These are phyloP conservation scores for Trypethelium eluteriae DNA, from an alignment of 495 filamentous ascomycete genomes.

Conservation along the genomic window DNA sequence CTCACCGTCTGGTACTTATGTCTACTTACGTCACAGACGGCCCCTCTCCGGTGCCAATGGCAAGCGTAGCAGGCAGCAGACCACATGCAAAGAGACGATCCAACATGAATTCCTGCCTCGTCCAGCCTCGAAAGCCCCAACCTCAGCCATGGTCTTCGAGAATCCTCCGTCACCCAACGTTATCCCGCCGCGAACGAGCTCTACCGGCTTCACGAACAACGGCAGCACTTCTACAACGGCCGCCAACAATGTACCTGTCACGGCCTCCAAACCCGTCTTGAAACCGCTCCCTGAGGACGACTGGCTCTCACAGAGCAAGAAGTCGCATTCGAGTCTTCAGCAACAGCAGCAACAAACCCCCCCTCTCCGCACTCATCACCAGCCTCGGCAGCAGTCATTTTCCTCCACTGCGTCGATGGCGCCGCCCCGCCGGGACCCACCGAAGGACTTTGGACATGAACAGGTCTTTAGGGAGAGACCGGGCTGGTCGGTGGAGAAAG, in stretches of 20 bases:
- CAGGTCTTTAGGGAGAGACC: conserved; percentile 23
- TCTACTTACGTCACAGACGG: neutral
- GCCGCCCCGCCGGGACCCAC: conserved; percentile 21
- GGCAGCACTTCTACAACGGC: conserved; percentile 21
- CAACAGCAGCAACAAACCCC: conserved; percentile 22
- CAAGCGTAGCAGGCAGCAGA: neutral
- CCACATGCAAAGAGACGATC: neutral
- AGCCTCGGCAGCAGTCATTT: conserved; percentile 6
- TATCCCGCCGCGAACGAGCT: conserved; percentile 69
- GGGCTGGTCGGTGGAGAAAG: conserved; percentile 36
- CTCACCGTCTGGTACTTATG: neutral
- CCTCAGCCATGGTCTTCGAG: neutral
- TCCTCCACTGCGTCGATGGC: conserved; percentile 18
- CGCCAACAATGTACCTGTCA: conserved; percentile 21
- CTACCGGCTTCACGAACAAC: conserved; percentile 43
- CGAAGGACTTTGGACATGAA: conserved; percentile 22
- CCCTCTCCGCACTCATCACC: conserved; percentile 1
- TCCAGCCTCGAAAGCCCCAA: neutral
- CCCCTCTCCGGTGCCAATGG: neutral
- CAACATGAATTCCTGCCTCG: neutral
- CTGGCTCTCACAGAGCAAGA: conserved; percentile 44
- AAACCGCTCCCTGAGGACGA: conserved; percentile 49
- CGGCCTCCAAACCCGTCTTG: conserved; percentile 44
- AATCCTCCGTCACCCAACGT: conserved; percentile 47
- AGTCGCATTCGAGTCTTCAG: conserved; percentile 14